These are phyloP conservation scores for Cystofilobasidium macerans DNA, from an alignment of 768 basidiomycete species.

Conservation along the genomic window DNA sequence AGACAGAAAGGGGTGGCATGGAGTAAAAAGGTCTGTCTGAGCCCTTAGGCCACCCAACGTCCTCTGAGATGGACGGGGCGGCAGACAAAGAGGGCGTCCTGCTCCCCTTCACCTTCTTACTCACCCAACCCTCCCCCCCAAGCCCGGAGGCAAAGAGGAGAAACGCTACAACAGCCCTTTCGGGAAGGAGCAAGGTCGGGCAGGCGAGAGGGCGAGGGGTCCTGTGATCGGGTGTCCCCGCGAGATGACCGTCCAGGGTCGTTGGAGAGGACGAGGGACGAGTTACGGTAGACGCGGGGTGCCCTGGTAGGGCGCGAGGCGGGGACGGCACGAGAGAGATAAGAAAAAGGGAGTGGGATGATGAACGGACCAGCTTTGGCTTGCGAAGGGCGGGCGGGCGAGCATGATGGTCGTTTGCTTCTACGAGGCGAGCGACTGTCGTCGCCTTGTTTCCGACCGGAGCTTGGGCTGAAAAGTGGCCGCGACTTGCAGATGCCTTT, in stretches of 20 bases:
- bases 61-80: background rate
- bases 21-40: background rate
- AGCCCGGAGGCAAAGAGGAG: background rate
- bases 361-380: background rate
- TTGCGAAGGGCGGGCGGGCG: no score
- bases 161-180: background rate
- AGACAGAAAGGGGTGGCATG: background rate
- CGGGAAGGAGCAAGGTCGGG: background rate
- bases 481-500: no score
- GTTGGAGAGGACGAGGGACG: background rate
- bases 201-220: background rate
- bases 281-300: constrained; percentile 2
- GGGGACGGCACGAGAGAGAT: background rate
- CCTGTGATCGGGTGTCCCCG: background rate
- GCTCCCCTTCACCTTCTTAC: background rate
- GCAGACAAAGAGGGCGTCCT: background rate
- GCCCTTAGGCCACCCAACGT: background rate
- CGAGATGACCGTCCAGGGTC: background rate
- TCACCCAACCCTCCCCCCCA: background rate
- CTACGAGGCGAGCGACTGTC: no score
- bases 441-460: no score
- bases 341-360: background rate
- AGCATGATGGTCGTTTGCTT: no score
- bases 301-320: background rate
- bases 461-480: no score